phyloP scores from a whole-genome alignment of 2,329 filamentous ascomycete species.

The Cryphonectria parasitica region DNA sequence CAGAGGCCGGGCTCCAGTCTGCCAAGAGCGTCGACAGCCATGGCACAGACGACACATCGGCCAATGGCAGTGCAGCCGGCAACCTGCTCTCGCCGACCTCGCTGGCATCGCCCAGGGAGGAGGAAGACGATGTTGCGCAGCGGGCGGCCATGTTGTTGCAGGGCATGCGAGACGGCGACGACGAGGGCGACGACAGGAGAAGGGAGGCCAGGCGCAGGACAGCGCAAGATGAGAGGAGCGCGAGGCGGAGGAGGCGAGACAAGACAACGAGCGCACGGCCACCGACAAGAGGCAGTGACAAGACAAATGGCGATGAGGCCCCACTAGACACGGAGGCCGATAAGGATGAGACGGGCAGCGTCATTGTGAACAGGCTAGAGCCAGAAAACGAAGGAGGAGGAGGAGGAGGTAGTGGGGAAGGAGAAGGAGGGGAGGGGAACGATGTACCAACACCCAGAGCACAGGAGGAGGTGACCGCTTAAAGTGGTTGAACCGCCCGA shows the following conservation, averaged over 20 bases:
- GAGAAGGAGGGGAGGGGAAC: slow-evolving; percentile 6
- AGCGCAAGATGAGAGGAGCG: slow-evolving; percentile 76
- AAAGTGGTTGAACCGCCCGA: neutral
- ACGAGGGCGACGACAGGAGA: slow-evolving; percentile 57
- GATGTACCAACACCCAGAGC: slow-evolving; percentile 24
- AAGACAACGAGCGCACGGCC: slow-evolving; percentile 49
- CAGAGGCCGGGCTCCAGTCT: slow-evolving; percentile 45
- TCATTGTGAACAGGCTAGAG: slow-evolving; percentile 6
- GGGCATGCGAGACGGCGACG: slow-evolving; percentile 72
- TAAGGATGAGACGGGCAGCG: slow-evolving; percentile 8
- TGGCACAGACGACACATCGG: slow-evolving; percentile 53
- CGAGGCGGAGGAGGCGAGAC: slow-evolving; percentile 68
- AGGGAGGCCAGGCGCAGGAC: slow-evolving; percentile 67
- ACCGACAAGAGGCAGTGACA: slow-evolving; percentile 46
- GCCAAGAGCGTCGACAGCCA: slow-evolving; percentile 40
- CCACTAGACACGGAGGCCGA: slow-evolving; percentile 11
- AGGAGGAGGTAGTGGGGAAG: slow-evolving; percentile 1
- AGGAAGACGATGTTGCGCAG: slow-evolving; percentile 77
- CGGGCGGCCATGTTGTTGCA: slow-evolving; percentile 83
- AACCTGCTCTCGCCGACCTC: slow-evolving; percentile 23
- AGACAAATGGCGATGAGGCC: slow-evolving; percentile 39
- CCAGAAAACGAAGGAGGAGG: slow-evolving; percentile 6
- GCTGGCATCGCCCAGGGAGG: slow-evolving; percentile 48
- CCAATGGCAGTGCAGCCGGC: slow-evolving; percentile 54
- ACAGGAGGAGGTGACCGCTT: slow-evolving; percentile 10